These are phyloP conservation scores for Hypoxylon sp. DNA, from an alignment of 2,329 filamentous ascomycete species.

Conservation along the genomic window DNA sequence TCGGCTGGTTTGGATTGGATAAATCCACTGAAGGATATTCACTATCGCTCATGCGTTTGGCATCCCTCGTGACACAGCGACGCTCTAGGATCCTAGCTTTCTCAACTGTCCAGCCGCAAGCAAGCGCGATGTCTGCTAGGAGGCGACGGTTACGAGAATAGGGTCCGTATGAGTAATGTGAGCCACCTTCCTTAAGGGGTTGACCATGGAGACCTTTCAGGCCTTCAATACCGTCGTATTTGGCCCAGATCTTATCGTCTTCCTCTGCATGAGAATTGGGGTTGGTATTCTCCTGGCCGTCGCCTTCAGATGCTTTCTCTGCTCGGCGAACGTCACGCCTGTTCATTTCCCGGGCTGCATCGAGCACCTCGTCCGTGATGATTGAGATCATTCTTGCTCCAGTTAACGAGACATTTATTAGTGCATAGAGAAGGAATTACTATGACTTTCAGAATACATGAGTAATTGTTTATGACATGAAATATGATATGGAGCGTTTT, in stretches of 20 bases:
- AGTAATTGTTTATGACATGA: background rate
- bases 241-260: constrained; percentile 35
- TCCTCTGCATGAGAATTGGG: constrained; percentile 1
- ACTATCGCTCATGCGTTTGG: background rate
- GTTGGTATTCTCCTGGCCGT: background rate
- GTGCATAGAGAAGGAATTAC: background rate
- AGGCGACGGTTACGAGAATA: constrained; percentile 38
- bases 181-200: constrained; percentile 27
- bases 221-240: constrained; percentile 28
- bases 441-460: background rate
- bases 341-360: constrained; percentile 38
- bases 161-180: constrained; percentile 30
- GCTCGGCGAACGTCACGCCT: constrained; percentile 27
- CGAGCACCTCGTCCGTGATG: constrained; percentile 34
- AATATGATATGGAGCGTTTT: background rate
- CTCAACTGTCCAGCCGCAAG: constrained; percentile 34
- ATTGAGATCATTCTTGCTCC: constrained; percentile 26
- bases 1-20: constrained; percentile 28
- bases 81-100: constrained; percentile 28
- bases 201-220: constrained; percentile 21
- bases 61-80: constrained; percentile 15
- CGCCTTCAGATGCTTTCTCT: constrained; percentile 2
- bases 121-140: constrained; percentile 37
- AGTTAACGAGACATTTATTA: background rate
- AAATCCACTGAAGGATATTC: background rate